phyloP scores from a whole-genome alignment of 1,139 yeast species.

The Debaryomyces subglobosus region DNA sequence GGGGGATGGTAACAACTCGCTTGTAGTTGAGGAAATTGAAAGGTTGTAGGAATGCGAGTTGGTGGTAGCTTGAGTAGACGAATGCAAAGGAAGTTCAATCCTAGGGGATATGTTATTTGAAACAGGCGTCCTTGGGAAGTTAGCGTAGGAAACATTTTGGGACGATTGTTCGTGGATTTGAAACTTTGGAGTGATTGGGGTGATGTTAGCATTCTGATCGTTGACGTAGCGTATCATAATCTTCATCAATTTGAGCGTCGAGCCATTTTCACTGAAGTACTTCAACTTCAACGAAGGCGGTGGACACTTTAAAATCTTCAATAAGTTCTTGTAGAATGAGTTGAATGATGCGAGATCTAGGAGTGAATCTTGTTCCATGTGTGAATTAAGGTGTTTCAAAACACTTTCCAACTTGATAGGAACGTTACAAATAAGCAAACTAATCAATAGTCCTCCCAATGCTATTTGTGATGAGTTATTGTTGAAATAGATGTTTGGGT shows the following conservation, averaged over 20 bases:
- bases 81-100: slow-evolving; percentile 9
- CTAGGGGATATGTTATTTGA: slow-evolving; percentile 22
- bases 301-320: slow-evolving; percentile 47
- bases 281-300: slow-evolving; percentile 49
- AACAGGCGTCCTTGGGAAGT: slow-evolving; percentile 22
- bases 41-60: slow-evolving; percentile 2
- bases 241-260: slow-evolving; percentile 42
- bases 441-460: slow-evolving; percentile 48
- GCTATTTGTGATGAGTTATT: slow-evolving; percentile 61
- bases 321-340: slow-evolving; percentile 32
- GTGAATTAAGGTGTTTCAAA: slow-evolving; percentile 26
- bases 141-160: background rate
- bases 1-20: slow-evolving; percentile 19
- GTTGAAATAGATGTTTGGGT: slow-evolving; percentile 58
- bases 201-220: slow-evolving; percentile 2
- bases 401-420: slow-evolving; percentile 29
- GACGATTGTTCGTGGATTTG: background rate
- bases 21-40: background rate
- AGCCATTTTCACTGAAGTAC: slow-evolving; percentile 42
- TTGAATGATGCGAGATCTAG: slow-evolving; percentile 25
- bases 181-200: slow-evolving; percentile 24
- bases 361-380: slow-evolving; percentile 22
- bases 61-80: slow-evolving; percentile 3
- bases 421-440: slow-evolving; percentile 28
- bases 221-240: slow-evolving; percentile 37